Conservation (phyloP, 2,329 filamentous ascomycete genomes). For the Paramyrothecium sp. region DNA sequence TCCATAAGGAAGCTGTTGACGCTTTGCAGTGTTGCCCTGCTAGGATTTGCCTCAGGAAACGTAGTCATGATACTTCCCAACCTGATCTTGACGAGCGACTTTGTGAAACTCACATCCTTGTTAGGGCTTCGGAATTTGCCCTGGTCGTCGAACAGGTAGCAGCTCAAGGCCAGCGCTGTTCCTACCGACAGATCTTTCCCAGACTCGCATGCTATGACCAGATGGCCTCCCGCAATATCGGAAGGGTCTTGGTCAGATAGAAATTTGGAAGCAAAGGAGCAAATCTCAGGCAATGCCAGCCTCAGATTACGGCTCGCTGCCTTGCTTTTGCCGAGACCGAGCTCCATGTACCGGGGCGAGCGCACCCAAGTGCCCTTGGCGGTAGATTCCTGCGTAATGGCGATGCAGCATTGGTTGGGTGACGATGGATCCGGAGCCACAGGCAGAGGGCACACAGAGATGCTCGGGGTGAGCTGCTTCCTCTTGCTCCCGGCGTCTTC, state of each 20-base stretch:
- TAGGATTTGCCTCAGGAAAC: constrained; percentile 79
- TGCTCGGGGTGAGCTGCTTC: constrained; percentile 30
- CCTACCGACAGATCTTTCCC: constrained; percentile 82
- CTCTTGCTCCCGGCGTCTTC: neutral
- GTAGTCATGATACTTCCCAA: constrained; percentile 81
- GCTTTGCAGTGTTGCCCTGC: constrained; percentile 80
- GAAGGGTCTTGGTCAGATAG: constrained; percentile 19
- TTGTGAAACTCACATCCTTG: constrained; percentile 52
- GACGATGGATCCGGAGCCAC: constrained; percentile 10
- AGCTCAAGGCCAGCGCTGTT: constrained; percentile 72
- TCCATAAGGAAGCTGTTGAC: constrained; percentile 89
- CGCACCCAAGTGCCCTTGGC: constrained; percentile 39
- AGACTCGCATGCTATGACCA: constrained; percentile 69
- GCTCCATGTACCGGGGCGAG: constrained; percentile 41
- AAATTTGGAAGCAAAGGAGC: constrained; percentile 48
- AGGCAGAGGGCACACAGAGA: constrained; percentile 35
- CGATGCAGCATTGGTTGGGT: constrained; percentile 35
- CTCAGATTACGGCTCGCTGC: constrained; percentile 82
- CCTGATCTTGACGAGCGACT: constrained; percentile 72
- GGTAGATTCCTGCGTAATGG: constrained; percentile 41
- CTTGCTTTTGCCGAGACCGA: constrained; percentile 72
- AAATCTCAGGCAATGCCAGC: constrained; percentile 62
- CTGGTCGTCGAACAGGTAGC: constrained; percentile 66
- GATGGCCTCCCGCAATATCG: constrained; percentile 8
- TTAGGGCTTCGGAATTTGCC: constrained; percentile 41